Conservation (phyloP, 139 green algal genomes). For the Coelastrella sp. region DNA sequence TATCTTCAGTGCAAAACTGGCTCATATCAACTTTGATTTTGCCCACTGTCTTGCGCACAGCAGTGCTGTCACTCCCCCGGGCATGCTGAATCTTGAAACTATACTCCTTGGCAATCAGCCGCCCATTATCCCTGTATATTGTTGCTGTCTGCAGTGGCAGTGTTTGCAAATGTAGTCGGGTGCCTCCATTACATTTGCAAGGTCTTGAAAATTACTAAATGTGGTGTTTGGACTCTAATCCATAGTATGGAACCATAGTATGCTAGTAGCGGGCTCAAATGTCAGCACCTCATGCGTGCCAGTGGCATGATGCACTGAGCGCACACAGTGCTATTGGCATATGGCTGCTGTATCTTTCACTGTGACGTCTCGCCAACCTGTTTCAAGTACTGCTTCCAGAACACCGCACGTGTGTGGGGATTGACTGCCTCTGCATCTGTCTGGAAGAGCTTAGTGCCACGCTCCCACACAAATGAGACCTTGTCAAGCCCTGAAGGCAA, state of each 20-base stretch:
- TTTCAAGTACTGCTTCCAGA: constrained; percentile 68
- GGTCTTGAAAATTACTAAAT: neutral
- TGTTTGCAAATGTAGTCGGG: neutral
- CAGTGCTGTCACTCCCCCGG: constrained; percentile 34
- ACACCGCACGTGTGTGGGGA: constrained; percentile 54
- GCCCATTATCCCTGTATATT: constrained; percentile 53
- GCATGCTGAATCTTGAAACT: constrained; percentile 61
- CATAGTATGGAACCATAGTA: no score
- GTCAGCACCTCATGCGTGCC: no score
- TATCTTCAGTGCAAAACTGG: constrained; percentile 55
- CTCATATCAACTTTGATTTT: constrained; percentile 61
- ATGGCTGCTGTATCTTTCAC: neutral
- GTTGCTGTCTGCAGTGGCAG: constrained; percentile 52
- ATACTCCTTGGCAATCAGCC: constrained; percentile 63
- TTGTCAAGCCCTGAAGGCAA: constrained; percentile 54
- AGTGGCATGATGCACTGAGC: no score
- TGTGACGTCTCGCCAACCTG: constrained; percentile 43
- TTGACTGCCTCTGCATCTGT: constrained; percentile 64
- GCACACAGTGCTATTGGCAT: no score
- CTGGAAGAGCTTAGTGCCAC: constrained; percentile 61
- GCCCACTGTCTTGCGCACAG: constrained; percentile 63
- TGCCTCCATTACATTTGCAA: neutral
- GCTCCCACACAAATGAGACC: constrained; percentile 64
- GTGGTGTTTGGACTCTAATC: no score
- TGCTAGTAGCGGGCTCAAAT: no score